Base-by-base conservation (phyloP, 768 basidiomycete species). In the Kwoniella shandongensis region DNA sequence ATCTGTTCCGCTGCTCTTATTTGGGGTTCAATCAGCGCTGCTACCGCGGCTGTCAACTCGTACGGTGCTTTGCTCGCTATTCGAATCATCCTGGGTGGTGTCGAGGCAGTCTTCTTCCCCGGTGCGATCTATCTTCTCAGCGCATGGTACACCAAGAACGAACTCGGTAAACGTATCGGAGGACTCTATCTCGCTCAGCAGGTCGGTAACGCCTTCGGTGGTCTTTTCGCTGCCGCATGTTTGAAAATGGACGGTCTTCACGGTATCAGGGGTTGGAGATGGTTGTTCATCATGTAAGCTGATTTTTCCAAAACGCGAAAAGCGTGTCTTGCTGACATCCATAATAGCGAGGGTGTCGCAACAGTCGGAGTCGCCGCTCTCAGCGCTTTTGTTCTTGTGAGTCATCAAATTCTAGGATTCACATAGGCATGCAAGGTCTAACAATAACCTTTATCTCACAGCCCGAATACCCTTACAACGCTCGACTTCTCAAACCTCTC, bases 261-360 rank as follows among this genome's bases (percentile, higher is more conserved):
- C 30, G 75, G 75, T 2, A 60, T 76, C 25, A 38, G 44, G 3
- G 73, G 70, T 0, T 76, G 74, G 74, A 30, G 70, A 22, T 75
- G 73, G 72, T 57, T 73, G 8, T 71, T 68, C 58, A 64, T 68
- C 54, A 18, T 47, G 41, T 54, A 45, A 52, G 42, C 48, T 2
- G 20, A 17, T 20, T 23, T 35, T 4, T 40, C n/a, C n/a, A n/a
- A n/a, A n/a, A n/a, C n/a, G n/a, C n/a, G n/a, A 10, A 15, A 26
- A 17, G 47, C 26, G 22, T 18, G n/a, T 51, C 22, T 42, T 47
- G 20, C 25, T 36, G 5, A 36, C 30, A 10, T 36, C 50, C 22
- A 25, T 52, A 32, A 44, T 45, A 51, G 35, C 15, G 51, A 59
- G n/a, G 51, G 57, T 35, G 36, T 26, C 2, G 56, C 53, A 3